Conservation (phyloP, 306 rosid species). For the Biancaea sappan region DNA sequence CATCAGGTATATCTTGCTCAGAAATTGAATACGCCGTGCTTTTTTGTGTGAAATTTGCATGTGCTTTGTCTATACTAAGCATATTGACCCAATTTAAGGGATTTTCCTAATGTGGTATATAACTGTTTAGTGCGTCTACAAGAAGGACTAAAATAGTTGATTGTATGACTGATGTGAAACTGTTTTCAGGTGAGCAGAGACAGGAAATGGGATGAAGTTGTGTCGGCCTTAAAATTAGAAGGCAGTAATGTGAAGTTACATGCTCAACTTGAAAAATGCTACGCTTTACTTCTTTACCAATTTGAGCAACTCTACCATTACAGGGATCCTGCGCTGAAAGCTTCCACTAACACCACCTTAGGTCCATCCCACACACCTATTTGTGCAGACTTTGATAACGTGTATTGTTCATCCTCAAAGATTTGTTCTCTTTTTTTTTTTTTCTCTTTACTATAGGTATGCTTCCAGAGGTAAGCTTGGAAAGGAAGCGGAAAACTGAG, state of each 20-base stretch:
- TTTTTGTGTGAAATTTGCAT: neutral
- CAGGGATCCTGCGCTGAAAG: slow-evolving; percentile 28
- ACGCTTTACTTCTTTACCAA: slow-evolving; percentile 37
- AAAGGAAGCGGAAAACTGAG: slow-evolving; percentile 26
- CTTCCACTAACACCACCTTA: slow-evolving; percentile 7
- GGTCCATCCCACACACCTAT: slow-evolving; percentile 28
- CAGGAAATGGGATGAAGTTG: slow-evolving; percentile 52
- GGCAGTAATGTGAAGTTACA: slow-evolving; percentile 34
- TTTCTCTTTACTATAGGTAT: too few species aligned
- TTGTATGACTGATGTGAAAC: neutral
- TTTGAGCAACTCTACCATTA: slow-evolving; percentile 48
- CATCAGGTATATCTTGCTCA: slow-evolving; percentile 36
- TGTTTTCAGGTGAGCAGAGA: slow-evolving; percentile 43
- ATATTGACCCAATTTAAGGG: neutral
- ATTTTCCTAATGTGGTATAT: neutral
- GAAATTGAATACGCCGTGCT: neutral
- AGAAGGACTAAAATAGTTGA: neutral
- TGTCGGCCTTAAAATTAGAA: slow-evolving; percentile 41
- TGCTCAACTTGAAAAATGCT: slow-evolving; percentile 44
- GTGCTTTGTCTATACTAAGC: neutral
- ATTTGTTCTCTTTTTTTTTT: too few species aligned
- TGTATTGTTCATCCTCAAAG: too few species aligned
- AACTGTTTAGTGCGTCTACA: too few species aligned
- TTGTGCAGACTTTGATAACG: slow-evolving; percentile 1
- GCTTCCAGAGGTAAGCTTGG: neutral